phyloP scores from a whole-genome alignment of 2,329 filamentous ascomycete genomes.

The Diaporthe destruens region DNA sequence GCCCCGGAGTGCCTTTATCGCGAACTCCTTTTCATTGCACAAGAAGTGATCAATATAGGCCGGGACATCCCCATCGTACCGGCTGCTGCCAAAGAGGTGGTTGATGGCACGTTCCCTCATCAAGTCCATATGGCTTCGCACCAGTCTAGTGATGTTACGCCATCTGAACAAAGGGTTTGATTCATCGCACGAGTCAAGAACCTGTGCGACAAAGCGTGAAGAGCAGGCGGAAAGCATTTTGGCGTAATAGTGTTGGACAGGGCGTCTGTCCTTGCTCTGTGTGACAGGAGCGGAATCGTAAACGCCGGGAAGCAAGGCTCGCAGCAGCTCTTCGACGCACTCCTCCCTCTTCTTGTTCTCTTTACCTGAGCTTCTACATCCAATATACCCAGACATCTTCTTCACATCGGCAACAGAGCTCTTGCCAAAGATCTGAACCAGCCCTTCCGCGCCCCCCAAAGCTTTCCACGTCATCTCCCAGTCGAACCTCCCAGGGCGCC shows the following conservation, averaged over 20 bases:
- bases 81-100: slow-evolving; percentile 23
- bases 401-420: slow-evolving; percentile 30
- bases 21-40: slow-evolving; percentile 13
- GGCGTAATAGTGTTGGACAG: slow-evolving; percentile 33
- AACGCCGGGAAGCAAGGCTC: slow-evolving; percentile 31
- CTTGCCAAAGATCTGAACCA: slow-evolving; percentile 15
- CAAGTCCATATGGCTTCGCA: not conserved
- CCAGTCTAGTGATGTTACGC: slow-evolving; percentile 9
- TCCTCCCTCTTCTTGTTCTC: slow-evolving; percentile 1
- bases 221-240: slow-evolving; percentile 32
- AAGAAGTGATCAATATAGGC: slow-evolving; percentile 12
- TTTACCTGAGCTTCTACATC: not conserved
- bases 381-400: slow-evolving; percentile 15
- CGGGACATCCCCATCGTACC: not conserved
- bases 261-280: slow-evolving; percentile 27
- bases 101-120: slow-evolving; percentile 11
- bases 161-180: slow-evolving; percentile 32
- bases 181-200: slow-evolving; percentile 15
- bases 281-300: not conserved
- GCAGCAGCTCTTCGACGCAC: slow-evolving; percentile 30
- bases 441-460: not conserved
- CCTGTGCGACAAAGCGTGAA: slow-evolving; percentile 11
- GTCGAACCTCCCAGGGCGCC: slow-evolving; percentile 6
- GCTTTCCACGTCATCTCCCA: slow-evolving; percentile 14
- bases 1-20: slow-evolving; percentile 9